Conservation (phyloP, 1,284 basidiomycete genomes). For the Fomitopsis palustris region DNA sequence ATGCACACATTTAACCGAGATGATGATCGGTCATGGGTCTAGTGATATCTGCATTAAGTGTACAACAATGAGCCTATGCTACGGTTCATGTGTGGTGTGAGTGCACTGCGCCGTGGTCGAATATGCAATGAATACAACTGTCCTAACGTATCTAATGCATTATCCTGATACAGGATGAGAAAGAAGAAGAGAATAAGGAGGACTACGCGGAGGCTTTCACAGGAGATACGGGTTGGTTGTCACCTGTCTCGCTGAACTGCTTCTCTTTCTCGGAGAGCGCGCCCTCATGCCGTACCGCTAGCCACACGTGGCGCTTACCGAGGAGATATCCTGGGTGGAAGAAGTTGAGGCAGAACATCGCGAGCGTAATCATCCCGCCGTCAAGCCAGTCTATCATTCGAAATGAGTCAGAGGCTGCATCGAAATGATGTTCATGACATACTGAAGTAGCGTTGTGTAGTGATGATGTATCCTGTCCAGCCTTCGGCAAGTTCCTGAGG, state of each 20-base stretch:
- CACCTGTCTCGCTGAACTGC: no score
- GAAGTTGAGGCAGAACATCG: constrained; percentile 52
- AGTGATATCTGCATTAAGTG: no score
- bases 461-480: constrained; percentile 50
- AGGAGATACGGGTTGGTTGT: background rate
- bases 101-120: no score
- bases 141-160: no score
- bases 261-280: background rate
- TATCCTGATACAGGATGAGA: no score
- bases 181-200: background rate
- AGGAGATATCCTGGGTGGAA: constrained; percentile 44
- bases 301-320: constrained; percentile 3
- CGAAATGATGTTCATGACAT: background rate
- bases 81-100: no score
- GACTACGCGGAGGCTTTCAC: background rate
- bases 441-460: constrained; percentile 56
- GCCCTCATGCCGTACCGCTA: background rate
- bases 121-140: no score
- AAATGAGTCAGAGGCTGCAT: background rate
- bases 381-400: constrained; percentile 48
- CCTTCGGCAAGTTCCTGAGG: constrained; percentile 46
- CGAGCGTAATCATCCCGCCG: constrained; percentile 55
- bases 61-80: no score
- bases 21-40: no score
- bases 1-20: no score